These are phyloP conservation scores for Monosporascus cannonballus DNA, from an alignment of 2,329 filamentous ascomycete genomes.

Conservation along the genomic window DNA sequence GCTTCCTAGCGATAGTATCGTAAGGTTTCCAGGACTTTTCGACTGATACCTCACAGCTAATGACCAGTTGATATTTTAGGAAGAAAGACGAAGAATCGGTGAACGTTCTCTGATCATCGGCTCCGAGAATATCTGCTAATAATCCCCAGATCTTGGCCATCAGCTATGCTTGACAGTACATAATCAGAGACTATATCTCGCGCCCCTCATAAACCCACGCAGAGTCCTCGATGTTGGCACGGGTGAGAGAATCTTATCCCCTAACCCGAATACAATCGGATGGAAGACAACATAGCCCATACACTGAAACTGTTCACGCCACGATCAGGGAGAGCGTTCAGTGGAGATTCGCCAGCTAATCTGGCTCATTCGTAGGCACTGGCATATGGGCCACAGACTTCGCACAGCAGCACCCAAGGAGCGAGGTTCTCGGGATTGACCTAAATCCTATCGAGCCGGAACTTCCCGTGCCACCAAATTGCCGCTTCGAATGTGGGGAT, in stretches of 20 bases:
- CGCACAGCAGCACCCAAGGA: slow-evolving; percentile 20
- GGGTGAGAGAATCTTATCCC: slow-evolving; percentile 3
- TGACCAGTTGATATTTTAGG: background rate
- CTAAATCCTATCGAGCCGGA: slow-evolving; percentile 23
- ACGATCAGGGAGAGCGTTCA: too few relatives aligned
- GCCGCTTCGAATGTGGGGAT: slow-evolving; percentile 23
- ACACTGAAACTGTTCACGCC: too few relatives aligned
- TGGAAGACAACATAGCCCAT: too few relatives aligned
- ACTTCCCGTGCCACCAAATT: slow-evolving; percentile 18
- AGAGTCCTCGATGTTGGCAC: slow-evolving; percentile 24
- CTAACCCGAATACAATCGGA: background rate
- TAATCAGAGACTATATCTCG: slow-evolving; percentile 21
- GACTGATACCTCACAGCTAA: background rate
- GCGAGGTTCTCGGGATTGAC: slow-evolving; percentile 24
- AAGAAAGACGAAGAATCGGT: background rate
- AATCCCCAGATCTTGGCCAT: background rate
- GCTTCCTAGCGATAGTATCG: background rate
- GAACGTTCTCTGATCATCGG: background rate
- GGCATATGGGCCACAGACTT: slow-evolving; percentile 24
- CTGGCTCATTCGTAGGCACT: slow-evolving; percentile 1
- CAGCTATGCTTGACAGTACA: slow-evolving; percentile 6
- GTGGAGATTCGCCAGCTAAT: background rate
- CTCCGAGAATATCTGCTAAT: background rate
- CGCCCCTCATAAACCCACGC: slow-evolving; percentile 18
- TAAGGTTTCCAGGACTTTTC: background rate